Evolutionary conservation across 345 rosid genomes (phyloP).

Genomic region (Cardamine occulta): DNA sequence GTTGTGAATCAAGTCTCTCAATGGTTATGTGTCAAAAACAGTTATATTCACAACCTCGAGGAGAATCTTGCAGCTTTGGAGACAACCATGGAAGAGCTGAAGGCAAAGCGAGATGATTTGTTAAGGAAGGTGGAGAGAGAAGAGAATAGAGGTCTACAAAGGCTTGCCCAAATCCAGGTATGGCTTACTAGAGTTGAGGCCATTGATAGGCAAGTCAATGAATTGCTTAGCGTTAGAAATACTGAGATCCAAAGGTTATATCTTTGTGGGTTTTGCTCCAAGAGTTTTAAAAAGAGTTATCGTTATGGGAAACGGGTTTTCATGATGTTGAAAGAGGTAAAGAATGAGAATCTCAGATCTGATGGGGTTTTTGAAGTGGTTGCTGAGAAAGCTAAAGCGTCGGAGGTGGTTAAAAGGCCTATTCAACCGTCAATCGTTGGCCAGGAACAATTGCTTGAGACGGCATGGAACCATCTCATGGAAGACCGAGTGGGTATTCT

Average conservation of each 20-base stretch:
- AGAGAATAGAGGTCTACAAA: slow-evolving; percentile 1
- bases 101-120: slow-evolving; percentile 5
- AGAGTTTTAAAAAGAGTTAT: not conserved
- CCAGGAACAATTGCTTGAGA: slow-evolving; percentile 8
- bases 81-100: not conserved
- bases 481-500: slow-evolving; percentile 2
- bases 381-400: not conserved
- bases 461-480: slow-evolving; percentile 11
- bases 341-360: not conserved
- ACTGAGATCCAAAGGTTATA: slow-evolving; percentile 1
- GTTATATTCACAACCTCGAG: slow-evolving; percentile 10
- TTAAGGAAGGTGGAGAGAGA: slow-evolving; percentile 5
- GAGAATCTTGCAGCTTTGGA: not conserved
- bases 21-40: not conserved
- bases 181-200: slow-evolving; percentile 20
- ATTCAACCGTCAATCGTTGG: not conserved
- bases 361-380: slow-evolving; percentile 15
- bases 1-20: not conserved
- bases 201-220: not conserved
- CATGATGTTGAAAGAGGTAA: not conserved
- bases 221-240: not conserved
- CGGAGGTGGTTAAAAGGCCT: slow-evolving; percentile 4
- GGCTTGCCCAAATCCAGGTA: not conserved
- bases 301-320: slow-evolving; percentile 19
- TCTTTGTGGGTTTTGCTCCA: slow-evolving; percentile 19